Evolutionary conservation across 1,284 basidiomycete species (phyloP).

Genomic region (Leccinum fallax): DNA sequence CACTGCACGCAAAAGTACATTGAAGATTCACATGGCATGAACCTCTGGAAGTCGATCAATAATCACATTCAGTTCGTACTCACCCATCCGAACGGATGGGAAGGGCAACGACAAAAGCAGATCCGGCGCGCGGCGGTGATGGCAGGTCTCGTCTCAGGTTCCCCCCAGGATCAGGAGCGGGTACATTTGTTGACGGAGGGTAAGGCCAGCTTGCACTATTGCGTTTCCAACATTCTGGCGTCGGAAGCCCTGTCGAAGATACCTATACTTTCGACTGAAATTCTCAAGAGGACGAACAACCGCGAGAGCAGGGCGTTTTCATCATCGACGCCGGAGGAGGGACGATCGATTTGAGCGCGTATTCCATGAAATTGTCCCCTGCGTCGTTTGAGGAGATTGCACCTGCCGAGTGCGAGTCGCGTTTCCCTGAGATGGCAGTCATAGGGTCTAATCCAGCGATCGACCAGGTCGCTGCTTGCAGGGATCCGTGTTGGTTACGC

Average conservation of each 20-base stretch:
- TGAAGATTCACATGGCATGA: slow-evolving; percentile 47
- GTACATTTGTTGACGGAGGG: slow-evolving; percentile 52
- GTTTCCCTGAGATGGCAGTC: background rate
- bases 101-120: slow-evolving; percentile 43
- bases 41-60: slow-evolving; percentile 41
- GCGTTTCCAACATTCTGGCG: slow-evolving; percentile 42
- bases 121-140: slow-evolving; percentile 41
- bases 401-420: slow-evolving; percentile 42
- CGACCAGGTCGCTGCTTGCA: slow-evolving; percentile 35
- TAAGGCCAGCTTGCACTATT: slow-evolving; percentile 52
- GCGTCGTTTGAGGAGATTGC: slow-evolving; percentile 43
- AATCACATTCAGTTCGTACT: slow-evolving; percentile 39
- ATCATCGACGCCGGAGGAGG: slow-evolving; percentile 64
- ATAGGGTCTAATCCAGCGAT: slow-evolving; percentile 8
- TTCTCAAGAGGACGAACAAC: slow-evolving; percentile 19
- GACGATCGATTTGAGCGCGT: slow-evolving; percentile 56
- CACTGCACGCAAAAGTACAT: slow-evolving; percentile 50
- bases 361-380: slow-evolving; percentile 38
- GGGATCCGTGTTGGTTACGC: slow-evolving; percentile 46
- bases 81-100: slow-evolving; percentile 50
- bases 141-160: slow-evolving; percentile 36
- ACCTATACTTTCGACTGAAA: slow-evolving; percentile 22
- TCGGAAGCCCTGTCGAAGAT: slow-evolving; percentile 36
- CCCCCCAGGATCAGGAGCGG: slow-evolving; percentile 34
- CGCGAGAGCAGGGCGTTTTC: slow-evolving; percentile 43